Base-by-base conservation (phyloP, 2,329 filamentous ascomycete genomes). In the Arthrobotrys megalospora region DNA sequence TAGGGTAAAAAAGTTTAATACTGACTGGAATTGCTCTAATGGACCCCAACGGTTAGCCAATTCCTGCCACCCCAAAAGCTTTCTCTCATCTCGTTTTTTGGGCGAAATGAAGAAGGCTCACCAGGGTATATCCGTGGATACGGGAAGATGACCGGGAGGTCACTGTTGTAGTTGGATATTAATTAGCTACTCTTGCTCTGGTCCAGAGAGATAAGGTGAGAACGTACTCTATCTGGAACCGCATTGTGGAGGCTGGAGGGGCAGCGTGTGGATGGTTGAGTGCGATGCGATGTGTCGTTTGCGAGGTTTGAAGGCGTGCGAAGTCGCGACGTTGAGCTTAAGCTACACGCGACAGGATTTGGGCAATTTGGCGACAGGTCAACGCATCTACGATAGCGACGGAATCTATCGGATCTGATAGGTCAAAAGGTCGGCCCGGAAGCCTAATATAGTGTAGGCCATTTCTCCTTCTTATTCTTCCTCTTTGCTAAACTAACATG, bases 121-220 rank as follows among this genome's bases (percentile, higher is more conserved):
- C 87, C 87, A 84, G 88, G 88, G 81, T 89, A 89, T 82, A 89
- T 89, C 82, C 86, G 86, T 38, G 88, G 88, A 69, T 89, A 89
- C 19, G 88, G 88, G 80, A 89, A 89, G 80, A 89, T 85, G 64
- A 89, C 85, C 53, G 87, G 87, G 21, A 89, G 83, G 72, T 89
- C 88, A 82, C 88, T 89, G 68, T 36, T 12, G 62, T 19, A 28
- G 24, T 28, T 8, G n/a, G 4, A 60, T 38, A 19, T n/a, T 19
- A 19, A 50, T 78, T 50, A 53, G 55, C 16, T 1, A 11, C 71
- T 79, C 62, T 58, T 41, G n/a, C 19, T 48, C 5, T 45, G 3
- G 21, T 14, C 14, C n/a, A 10, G 14, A 55, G 21, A 6, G 38
- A 32, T 8, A n/a, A 21, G 8, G 10, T 47, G 19, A 52, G 8